These are phyloP conservation scores for Cardamine occulta DNA, from an alignment of 345 rosid genomes.

Conservation along the genomic window DNA sequence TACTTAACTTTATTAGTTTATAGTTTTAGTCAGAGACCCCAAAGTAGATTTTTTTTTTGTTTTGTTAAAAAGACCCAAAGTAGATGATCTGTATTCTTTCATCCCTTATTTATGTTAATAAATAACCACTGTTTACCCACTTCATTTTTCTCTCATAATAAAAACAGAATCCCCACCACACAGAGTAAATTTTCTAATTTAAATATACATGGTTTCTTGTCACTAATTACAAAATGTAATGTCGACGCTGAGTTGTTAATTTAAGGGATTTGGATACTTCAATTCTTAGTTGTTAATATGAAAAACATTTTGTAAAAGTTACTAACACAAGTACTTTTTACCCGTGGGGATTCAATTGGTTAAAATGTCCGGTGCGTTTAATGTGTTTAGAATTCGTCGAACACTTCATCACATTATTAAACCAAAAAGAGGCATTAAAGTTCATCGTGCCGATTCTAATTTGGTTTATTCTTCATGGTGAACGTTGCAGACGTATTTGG, in stretches of 20 bases:
- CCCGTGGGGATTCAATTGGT: neutral
- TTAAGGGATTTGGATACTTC: constrained; percentile 1
- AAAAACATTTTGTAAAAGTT: neutral
- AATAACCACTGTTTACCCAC: constrained; percentile 16
- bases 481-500: neutral
- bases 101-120: neutral
- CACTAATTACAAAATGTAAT: neutral
- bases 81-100: neutral
- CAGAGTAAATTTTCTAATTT: neutral
- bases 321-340: neutral
- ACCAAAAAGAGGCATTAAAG: constrained; percentile 1
- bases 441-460: constrained; percentile 17
- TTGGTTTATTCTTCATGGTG: neutral
- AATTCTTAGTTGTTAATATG: neutral
- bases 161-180: constrained; percentile 4
- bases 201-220: neutral
- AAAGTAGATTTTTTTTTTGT: no score
- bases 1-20: constrained; percentile 12
- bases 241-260: neutral
- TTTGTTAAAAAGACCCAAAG: neutral
- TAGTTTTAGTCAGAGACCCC: neutral
- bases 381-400: constrained; percentile 4
- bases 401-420: constrained; percentile 1
- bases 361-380: constrained; percentile 6
- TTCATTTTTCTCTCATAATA: constrained; percentile 1